Evolutionary conservation across 768 basidiomycete species (phyloP).

Genomic region (Mycena olivaceomarginata): DNA sequence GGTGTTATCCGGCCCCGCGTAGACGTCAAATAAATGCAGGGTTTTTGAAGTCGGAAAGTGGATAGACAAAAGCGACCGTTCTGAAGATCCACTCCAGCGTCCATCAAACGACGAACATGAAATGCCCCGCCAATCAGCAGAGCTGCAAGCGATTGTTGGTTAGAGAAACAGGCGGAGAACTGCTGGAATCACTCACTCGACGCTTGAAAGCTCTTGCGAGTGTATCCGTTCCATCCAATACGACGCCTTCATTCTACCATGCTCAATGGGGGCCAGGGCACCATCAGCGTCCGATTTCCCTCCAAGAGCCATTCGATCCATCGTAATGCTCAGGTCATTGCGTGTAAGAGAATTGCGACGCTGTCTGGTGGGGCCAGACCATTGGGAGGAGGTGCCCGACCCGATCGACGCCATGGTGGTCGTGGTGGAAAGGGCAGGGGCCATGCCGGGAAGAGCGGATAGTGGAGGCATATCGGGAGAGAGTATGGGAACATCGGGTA

Average conservation of each 20-base stretch:
- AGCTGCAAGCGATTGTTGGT: constrained; percentile 52
- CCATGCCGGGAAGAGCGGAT: constrained; percentile 70
- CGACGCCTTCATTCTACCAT: constrained; percentile 80
- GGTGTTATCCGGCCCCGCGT: constrained; percentile 61
- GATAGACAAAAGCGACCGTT: constrained; percentile 73
- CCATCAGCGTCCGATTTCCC: constrained; percentile 66
- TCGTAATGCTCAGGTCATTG: constrained; percentile 74
- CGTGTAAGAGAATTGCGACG: constrained; percentile 69
- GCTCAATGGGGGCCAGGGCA: constrained; percentile 65
- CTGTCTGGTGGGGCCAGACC: constrained; percentile 53
- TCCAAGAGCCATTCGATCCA: constrained; percentile 84
- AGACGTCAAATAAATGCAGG: constrained; percentile 70
- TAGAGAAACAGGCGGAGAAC: constrained; percentile 24
- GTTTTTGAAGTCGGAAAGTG: constrained; percentile 69
- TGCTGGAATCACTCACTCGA: constrained; percentile 66
- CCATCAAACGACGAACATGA: constrained; percentile 78
- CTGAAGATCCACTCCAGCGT: constrained; percentile 73
- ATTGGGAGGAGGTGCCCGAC: constrained; percentile 56
- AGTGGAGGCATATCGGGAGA: constrained; percentile 66
- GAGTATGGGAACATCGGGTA: constrained; percentile 62
- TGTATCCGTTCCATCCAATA: constrained; percentile 84
- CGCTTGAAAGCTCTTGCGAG: constrained; percentile 65
- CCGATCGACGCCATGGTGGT: constrained; percentile 72
- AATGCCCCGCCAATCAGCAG: constrained; percentile 67
- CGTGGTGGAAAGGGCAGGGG: constrained; percentile 71